Evolutionary conservation across 352 stramenopile species (phyloP), one percentile per base, ranked within the genome.

Genomic region (Pythium rishiriense): DNA sequence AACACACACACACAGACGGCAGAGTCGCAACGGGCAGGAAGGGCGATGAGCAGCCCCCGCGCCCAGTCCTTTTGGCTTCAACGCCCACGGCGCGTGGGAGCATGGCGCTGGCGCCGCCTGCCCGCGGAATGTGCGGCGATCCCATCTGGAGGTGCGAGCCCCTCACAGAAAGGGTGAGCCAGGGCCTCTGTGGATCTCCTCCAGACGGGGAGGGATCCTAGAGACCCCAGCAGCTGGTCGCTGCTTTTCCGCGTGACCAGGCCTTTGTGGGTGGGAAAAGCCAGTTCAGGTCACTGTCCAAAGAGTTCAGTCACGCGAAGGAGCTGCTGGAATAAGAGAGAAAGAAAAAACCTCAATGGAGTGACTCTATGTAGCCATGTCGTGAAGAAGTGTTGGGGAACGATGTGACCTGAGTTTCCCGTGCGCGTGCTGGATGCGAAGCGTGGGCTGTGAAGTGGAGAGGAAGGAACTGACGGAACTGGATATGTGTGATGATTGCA

Each of bases 91-190:
- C 47, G 47, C 47, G 28, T n/a, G 24, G 24, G 15, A 28, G n/a
- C 26, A 25, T 29, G 4, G 33, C 19, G 31, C 8, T 37, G 9
- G 17, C 21, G 31, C n/a, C 6, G 14, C 54, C 39, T 33, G 21
- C 53, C 41, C 41, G 42, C 22, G 39, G 54, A 61, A 61, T 29
- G 41, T 61, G 54, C 54, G 41, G 37, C 11, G 37, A 43, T 42
- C 19, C 41, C 54, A 61, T 52, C 29, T 56, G 49, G 49, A 26
- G 31, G 5, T 10, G 31, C 31, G 31, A 5, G 37, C 37, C n/a
- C 37, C 37, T 35, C 31, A 35, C 33, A 39, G 17, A 14, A 39
- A 9, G 33, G 33, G 33, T 39, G 33, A 39, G 33, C 33, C 33
- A 39, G 33, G 33, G 31, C 31, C 31, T 11, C 31, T 11, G 31